A percentile compares a stretch with the other conserved stretches of the same genome.
Conservation (phyloP, 2,329 filamentous ascomycete genomes). For the Acrocalymma vagum region DNA sequence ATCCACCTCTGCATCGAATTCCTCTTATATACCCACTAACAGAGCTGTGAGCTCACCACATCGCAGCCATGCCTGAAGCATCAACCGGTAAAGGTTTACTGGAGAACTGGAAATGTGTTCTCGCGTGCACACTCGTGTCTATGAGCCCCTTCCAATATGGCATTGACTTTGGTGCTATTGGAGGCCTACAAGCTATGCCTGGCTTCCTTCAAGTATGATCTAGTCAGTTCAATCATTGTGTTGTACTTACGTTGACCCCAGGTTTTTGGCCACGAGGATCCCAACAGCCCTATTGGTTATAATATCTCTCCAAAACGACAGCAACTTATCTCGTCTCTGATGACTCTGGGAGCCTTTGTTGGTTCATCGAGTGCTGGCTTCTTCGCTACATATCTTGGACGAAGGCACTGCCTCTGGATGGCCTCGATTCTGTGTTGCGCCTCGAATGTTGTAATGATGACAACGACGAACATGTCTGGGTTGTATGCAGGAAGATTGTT, state of each 20-base stretch:
- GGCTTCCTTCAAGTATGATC: constrained; percentile 55
- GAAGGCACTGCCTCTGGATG: constrained; percentile 54
- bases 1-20: no score
- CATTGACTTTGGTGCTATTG: constrained; percentile 61
- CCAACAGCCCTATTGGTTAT: constrained; percentile 49
- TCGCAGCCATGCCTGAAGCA: constrained; percentile 27
- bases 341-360: constrained; percentile 56
- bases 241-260: constrained; percentile 9
- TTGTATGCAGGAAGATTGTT: constrained; percentile 64
- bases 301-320: constrained; percentile 53
- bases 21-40: no score
- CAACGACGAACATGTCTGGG: constrained; percentile 59
- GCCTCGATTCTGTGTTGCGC: constrained; percentile 59
- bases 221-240: no score
- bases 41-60: not conserved
- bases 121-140: constrained; percentile 58
- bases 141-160: constrained; percentile 63
- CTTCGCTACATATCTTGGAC: constrained; percentile 49
- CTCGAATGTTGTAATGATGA: constrained; percentile 63
- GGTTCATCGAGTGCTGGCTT: constrained; percentile 50
- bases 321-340: constrained; percentile 56
- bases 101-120: constrained; percentile 57
- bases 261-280: constrained; percentile 41
- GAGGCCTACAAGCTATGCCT: constrained; percentile 60
- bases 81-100: constrained; percentile 39